Base-by-base conservation (phyloP, 208 protist species). In the Trypanosoma avium region DNA sequence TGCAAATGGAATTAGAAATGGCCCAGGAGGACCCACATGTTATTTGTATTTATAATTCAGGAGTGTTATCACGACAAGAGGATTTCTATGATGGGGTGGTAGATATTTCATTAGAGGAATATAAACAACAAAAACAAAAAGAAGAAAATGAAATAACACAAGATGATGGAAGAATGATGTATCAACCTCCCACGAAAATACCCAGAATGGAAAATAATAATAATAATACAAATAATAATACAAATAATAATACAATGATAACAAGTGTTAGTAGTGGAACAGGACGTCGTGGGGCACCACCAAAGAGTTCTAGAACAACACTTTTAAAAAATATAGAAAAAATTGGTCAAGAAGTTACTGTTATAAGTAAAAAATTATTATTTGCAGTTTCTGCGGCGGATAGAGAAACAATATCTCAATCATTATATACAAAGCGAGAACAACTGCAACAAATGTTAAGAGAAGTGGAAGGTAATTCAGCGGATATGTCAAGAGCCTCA, bases 21-120 rank as follows among this genome's bases (percentile, higher is more conserved):
- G 84, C 90, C 5, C 55, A 32, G 54, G 46, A 70, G 9, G 90
- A 95, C 53, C 50, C 66, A 10, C 65, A 90, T 10, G 67, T 93
- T 42, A 46, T 67, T 27, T 75, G 80, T 13, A 71, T 92, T 42
- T 63, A 72, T 5, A 50, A 55, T 30, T 85, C 79, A 0, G 82
- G 81, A 1, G 74, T 95, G 38, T 67, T 92, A 5, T 49, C 48
- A 40, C 71, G 75, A 12, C 85, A 86, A 17, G 78, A 56, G 29
- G 74, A 89, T 46, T 95, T 93, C 70, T 92, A 83, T 47, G 89
- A 95, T 57, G 89, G 89, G 9, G 86, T 92, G n/a, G 77, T 82
- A n/a, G 89, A 95, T 60, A 71, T 93, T 40, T 45, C 71, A 19
- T 58, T 91, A 19, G 57, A 68, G 27, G 17, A 52, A 64, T 17